Conservation (phyloP, 2,329 filamentous ascomycete species). For the Trichoderma semiorbis region DNA sequence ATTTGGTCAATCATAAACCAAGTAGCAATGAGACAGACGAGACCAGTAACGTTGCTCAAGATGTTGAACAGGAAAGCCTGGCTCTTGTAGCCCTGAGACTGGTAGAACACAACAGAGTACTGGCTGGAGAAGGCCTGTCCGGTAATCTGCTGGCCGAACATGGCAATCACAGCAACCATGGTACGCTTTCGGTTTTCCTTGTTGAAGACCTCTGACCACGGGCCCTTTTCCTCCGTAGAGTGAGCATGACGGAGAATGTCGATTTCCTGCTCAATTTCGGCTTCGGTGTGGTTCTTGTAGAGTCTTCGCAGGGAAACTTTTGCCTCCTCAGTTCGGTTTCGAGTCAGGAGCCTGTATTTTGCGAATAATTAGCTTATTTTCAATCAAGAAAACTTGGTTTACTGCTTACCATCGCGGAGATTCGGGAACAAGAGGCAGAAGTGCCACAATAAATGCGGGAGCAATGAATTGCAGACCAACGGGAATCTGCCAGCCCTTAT, state of each 20-base stretch:
- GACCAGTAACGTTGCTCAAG: constrained; percentile 19
- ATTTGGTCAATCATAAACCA: constrained; percentile 28
- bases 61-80: constrained; percentile 28
- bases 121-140: constrained; percentile 31
- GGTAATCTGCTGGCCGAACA: constrained; percentile 33
- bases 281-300: constrained; percentile 28
- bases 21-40: constrained; percentile 22
- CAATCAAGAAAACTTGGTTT: too few species aligned
- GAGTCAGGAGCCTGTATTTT: constrained; percentile 29
- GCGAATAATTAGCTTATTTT: neutral
- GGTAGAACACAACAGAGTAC: constrained; percentile 32
- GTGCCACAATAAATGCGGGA: constrained; percentile 34
- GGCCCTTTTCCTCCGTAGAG: constrained; percentile 23
- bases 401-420: constrained; percentile 38
- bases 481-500: constrained; percentile 41
- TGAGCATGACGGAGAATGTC: constrained; percentile 22
- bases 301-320: constrained; percentile 32
- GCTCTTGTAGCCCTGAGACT: constrained; percentile 26
- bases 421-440: constrained; percentile 40
- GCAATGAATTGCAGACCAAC: constrained; percentile 44
- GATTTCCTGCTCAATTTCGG: constrained; percentile 27
- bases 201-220: constrained; percentile 26
- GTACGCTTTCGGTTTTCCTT: constrained; percentile 24
- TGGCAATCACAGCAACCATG: constrained; percentile 27
- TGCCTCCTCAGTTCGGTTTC: constrained; percentile 37